phyloP scores from a whole-genome alignment of 2,329 filamentous ascomycete species.

The Elsinoe australis region DNA sequence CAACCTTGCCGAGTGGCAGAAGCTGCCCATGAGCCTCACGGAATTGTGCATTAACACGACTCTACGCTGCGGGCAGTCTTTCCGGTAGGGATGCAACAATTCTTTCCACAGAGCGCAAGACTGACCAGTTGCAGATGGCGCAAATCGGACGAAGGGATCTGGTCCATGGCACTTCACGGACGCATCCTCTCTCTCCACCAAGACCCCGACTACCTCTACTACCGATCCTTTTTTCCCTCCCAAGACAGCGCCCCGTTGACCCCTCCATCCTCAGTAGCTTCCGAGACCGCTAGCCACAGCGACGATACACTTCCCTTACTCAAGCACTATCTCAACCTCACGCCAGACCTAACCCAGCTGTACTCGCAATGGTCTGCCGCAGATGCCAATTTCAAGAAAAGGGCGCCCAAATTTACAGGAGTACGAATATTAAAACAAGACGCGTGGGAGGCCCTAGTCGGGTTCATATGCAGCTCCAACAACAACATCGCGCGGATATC shows the following conservation, averaged over 20 bases:
- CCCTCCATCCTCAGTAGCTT: constrained; percentile 33
- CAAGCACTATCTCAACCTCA: constrained; percentile 78
- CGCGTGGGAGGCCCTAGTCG: constrained; percentile 87
- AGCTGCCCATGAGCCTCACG: constrained; percentile 69
- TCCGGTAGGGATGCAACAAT: constrained; percentile 47
- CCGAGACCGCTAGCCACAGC: constrained; percentile 30
- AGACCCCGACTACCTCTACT: constrained; percentile 70
- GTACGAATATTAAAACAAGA: constrained; percentile 91
- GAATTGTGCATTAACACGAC: constrained; percentile 95
- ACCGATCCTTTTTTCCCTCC: constrained; percentile 57
- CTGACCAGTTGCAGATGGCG: constrained; percentile 59
- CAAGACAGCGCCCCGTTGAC: constrained; percentile 30
- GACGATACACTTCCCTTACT: constrained; percentile 65
- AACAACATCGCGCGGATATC: constrained; percentile 95
- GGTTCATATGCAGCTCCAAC: constrained; percentile 98
- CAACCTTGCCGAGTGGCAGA: constrained; percentile 71
- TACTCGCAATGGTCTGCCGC: constrained; percentile 81
- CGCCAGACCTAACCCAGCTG: constrained; percentile 63
- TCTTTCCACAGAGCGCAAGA: not conserved
- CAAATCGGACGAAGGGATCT: constrained; percentile 70
- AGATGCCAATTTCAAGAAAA: constrained; percentile 82
- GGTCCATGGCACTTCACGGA: constrained; percentile 81
- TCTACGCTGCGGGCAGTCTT: constrained; percentile 89
- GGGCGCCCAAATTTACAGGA: constrained; percentile 79
- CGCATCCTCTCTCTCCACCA: constrained; percentile 80